Evolutionary conservation across 2,329 filamentous ascomycete genomes (phyloP).

Genomic region (Monilinia aucupariae): DNA sequence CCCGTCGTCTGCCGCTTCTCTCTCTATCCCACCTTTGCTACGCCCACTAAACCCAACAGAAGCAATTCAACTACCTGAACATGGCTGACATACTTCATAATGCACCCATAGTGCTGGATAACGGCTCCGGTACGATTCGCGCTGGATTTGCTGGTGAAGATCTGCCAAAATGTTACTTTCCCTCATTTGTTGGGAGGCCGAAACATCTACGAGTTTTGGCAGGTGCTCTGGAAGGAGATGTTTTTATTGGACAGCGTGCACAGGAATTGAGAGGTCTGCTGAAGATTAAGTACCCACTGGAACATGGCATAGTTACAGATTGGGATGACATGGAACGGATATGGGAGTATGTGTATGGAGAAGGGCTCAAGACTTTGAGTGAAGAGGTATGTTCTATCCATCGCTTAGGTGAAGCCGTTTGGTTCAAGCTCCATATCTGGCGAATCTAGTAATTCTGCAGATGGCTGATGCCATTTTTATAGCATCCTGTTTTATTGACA

Average conservation of each 20-base stretch:
- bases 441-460: not conserved
- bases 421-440: not conserved
- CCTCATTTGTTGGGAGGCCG: slow-evolving; percentile 91
- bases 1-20: not conserved
- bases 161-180: slow-evolving; percentile 92
- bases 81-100: slow-evolving; percentile 81
- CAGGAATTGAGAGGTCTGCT: slow-evolving; percentile 87
- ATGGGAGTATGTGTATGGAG: slow-evolving; percentile 96
- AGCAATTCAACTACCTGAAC: not conserved
- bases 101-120: slow-evolving; percentile 97
- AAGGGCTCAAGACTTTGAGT: slow-evolving; percentile 91
- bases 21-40: not conserved
- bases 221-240: slow-evolving; percentile 92
- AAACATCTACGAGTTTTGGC: slow-evolving; percentile 93
- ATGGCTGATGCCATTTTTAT: slow-evolving; percentile 17
- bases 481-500: slow-evolving; percentile 93
- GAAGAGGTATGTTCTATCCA: slow-evolving; percentile 65
- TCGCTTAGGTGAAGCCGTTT: slow-evolving; percentile 4
- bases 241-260: slow-evolving; percentile 87
- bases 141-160: slow-evolving; percentile 96
- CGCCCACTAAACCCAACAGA: not conserved
- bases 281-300: slow-evolving; percentile 92
- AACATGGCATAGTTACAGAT: slow-evolving; percentile 97
- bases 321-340: slow-evolving; percentile 99
- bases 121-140: slow-evolving; percentile 94